These are phyloP conservation scores for Galerina marginata DNA, from an alignment of 768 basidiomycete genomes.

Conservation along the genomic window DNA sequence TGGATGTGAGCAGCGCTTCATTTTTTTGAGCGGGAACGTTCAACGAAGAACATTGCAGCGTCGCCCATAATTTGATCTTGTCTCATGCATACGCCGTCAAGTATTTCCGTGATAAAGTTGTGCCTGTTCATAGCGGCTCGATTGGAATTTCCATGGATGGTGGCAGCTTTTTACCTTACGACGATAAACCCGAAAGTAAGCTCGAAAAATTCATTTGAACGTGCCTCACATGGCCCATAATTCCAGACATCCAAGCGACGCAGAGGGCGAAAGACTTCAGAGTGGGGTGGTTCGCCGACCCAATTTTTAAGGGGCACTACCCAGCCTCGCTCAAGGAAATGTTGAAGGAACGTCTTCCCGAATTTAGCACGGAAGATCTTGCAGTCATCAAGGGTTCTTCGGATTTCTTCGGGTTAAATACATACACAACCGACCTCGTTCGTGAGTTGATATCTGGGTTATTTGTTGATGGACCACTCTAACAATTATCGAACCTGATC, in stretches of 20 bases:
- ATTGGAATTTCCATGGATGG: slow-evolving; percentile 80
- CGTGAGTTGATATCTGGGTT: slow-evolving; percentile 40
- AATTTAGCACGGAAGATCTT: slow-evolving; percentile 60
- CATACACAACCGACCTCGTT: slow-evolving; percentile 65
- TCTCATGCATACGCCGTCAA: slow-evolving; percentile 72
- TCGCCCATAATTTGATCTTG: slow-evolving; percentile 70
- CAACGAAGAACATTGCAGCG: slow-evolving; percentile 39
- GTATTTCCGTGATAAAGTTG: slow-evolving; percentile 64
- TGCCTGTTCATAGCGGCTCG: slow-evolving; percentile 55
- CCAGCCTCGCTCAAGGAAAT: slow-evolving; percentile 54
- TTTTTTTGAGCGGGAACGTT: not conserved
- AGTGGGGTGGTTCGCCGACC: slow-evolving; percentile 53
- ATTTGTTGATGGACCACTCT: not conserved
- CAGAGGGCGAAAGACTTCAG: slow-evolving; percentile 68
- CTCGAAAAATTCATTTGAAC: slow-evolving; percentile 2
- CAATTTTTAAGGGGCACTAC: slow-evolving; percentile 74
- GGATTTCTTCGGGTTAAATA: slow-evolving; percentile 73
- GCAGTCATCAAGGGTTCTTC: slow-evolving; percentile 62
- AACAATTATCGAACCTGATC: not conserved
- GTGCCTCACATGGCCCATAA: not conserved
- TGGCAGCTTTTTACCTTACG: slow-evolving; percentile 69
- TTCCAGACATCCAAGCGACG: slow-evolving; percentile 60
- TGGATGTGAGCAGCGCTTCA: slow-evolving; percentile 51
- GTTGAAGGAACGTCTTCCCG: slow-evolving; percentile 57
- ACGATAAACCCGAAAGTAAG: slow-evolving; percentile 67